These are phyloP conservation scores for Haplographium delicatum DNA, from an alignment of 495 filamentous ascomycete genomes.

Conservation along the genomic window DNA sequence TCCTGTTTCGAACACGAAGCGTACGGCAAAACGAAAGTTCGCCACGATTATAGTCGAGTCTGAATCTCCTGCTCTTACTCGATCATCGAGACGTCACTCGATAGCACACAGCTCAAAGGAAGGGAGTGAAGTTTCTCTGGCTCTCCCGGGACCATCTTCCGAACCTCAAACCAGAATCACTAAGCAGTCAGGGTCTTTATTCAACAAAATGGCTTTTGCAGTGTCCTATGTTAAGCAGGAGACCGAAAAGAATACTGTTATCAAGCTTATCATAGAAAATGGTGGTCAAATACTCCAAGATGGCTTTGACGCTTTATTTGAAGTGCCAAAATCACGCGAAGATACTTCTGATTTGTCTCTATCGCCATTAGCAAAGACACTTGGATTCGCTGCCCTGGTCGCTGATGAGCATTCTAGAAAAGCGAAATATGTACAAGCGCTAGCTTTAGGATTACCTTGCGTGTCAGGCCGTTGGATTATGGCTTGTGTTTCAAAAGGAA, in stretches of 20 bases:
- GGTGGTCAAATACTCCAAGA: slow-evolving; percentile 68
- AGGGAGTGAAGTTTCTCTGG: slow-evolving; percentile 16
- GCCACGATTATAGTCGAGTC: neutral
- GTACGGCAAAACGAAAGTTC: slow-evolving; percentile 10
- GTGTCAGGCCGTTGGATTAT: slow-evolving; percentile 75
- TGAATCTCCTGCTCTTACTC: neutral
- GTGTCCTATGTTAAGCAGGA: slow-evolving; percentile 22
- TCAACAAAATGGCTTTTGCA: slow-evolving; percentile 24
- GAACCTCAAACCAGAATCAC: neutral
- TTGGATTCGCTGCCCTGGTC: slow-evolving; percentile 80
- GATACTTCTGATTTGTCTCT: slow-evolving; percentile 19
- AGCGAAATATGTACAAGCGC: slow-evolving; percentile 90
- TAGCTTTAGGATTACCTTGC: slow-evolving; percentile 85
- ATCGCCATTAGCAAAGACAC: slow-evolving; percentile 40
- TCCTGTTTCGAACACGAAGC: slow-evolving; percentile 1
- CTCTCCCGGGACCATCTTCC: neutral
- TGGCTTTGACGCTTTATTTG: slow-evolving; percentile 84
- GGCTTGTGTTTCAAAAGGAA: slow-evolving; percentile 56
- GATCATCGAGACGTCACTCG: slow-evolving; percentile 18
- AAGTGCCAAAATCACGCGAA: slow-evolving; percentile 13
- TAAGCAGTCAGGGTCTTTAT: slow-evolving; percentile 3
- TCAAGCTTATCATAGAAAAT: slow-evolving; percentile 38
- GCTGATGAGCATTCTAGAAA: slow-evolving; percentile 84
- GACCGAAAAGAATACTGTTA: slow-evolving; percentile 16
- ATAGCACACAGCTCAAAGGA: neutral